A percentile compares a stretch with the other conserved stretches of the same genome.
Conservation (phyloP, 129 eudicot genomes). For the Erigeron canadensis region DNA sequence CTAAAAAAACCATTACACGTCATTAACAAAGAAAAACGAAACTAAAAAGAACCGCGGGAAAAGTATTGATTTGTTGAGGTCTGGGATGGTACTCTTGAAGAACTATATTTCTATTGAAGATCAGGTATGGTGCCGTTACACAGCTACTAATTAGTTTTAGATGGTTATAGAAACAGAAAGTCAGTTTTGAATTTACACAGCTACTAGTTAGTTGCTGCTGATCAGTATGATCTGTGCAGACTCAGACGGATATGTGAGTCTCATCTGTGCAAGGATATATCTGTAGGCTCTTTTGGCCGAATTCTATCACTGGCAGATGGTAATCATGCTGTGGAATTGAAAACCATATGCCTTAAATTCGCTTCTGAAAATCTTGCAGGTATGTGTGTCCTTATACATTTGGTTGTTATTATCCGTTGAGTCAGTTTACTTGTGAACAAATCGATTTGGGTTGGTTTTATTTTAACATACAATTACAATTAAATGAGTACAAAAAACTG, state of each 20-base stretch:
- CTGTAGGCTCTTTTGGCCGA: conserved; percentile 63
- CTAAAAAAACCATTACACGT: conserved; percentile 49
- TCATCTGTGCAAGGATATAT: conserved; percentile 74
- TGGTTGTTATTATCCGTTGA: background rate
- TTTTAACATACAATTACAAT: background rate
- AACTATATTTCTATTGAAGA: conserved; percentile 49
- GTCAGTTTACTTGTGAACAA: too few relatives aligned
- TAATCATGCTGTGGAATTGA: conserved; percentile 67
- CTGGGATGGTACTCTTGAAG: conserved; percentile 79
- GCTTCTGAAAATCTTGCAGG: conserved; percentile 97
- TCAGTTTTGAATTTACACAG: background rate
- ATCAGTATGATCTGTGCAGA: conserved; percentile 73
- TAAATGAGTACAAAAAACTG: too few relatives aligned
- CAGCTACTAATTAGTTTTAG: too few relatives aligned
- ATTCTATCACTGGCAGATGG: conserved; percentile 67
- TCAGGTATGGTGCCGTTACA: conserved; percentile 41
- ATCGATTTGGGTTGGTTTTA: too few relatives aligned
- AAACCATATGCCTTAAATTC: conserved; percentile 75
- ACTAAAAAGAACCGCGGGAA: conserved; percentile 36
- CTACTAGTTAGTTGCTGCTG: conserved; percentile 88
- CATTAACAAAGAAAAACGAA: conserved; percentile 48
- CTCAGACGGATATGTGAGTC: conserved; percentile 79
- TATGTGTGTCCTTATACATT: conserved; percentile 25
- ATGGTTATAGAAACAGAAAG: too few relatives aligned
- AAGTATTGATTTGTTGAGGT: conserved; percentile 33